Evolutionary conservation across 148 eudicot species (phyloP).

Genomic region (Fagopyrum esculentum): DNA sequence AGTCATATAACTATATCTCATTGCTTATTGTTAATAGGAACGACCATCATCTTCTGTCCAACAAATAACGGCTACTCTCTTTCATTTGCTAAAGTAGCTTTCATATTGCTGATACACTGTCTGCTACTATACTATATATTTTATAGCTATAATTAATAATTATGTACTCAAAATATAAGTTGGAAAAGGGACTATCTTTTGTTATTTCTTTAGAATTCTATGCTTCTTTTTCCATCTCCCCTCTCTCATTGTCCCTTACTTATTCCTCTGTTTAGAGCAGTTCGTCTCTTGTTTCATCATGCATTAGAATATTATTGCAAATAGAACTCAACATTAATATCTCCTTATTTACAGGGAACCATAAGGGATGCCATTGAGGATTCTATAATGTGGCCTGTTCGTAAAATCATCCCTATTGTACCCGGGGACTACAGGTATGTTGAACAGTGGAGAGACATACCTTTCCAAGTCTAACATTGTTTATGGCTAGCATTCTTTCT

Average conservation of each 20-base stretch:
- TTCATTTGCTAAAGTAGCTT: not conserved
- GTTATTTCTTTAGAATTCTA: not conserved
- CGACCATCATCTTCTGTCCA: not conserved
- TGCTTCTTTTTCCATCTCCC: not conserved
- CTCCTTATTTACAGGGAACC: constrained; percentile 42
- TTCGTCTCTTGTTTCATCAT: not conserved
- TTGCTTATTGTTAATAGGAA: not conserved
- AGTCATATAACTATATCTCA: not conserved
- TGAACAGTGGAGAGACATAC: not conserved
- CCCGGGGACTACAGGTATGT: constrained; percentile 93
- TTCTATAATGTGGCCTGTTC: constrained; percentile 96
- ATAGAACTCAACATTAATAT: not conserved
- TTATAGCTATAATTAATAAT: not conserved
- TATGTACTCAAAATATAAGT: not conserved
- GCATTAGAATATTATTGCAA: not conserved
- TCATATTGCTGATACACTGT: not conserved
- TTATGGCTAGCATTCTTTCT: not conserved
- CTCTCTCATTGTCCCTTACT: not conserved
- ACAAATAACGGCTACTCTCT: not conserved
- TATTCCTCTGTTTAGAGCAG: not conserved
- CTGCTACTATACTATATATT: not conserved
- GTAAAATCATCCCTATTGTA: constrained; percentile 85
- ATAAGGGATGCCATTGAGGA: constrained; percentile 94
- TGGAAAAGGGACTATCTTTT: not conserved
- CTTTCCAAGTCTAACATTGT: no score